Conservation (phyloP, 1,139 yeast species). For the Yamadazyma diospyri region DNA sequence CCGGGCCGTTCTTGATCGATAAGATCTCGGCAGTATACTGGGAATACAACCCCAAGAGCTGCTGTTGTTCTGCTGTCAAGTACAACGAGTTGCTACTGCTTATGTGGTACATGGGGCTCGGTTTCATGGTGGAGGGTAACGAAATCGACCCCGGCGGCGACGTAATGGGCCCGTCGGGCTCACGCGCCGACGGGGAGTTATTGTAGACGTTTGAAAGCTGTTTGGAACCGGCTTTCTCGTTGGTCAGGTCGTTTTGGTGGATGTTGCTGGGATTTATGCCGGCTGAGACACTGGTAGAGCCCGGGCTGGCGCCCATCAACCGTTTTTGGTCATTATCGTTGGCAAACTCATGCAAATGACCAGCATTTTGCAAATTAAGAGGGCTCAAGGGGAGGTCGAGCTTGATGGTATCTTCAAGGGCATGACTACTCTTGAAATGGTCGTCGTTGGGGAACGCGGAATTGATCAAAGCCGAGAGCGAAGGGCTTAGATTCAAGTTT, state of each 20-base stretch:
- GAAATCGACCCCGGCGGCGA: constrained; percentile 6
- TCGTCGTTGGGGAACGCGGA: constrained; percentile 40
- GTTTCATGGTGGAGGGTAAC: constrained; percentile 3
- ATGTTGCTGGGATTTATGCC: constrained; percentile 7
- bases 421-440: constrained; percentile 11
- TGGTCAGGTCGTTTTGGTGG: constrained; percentile 2
- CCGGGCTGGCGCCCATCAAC: constrained; percentile 2
- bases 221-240: neutral
- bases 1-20: constrained; percentile 60
- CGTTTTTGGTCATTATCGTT: constrained; percentile 2
- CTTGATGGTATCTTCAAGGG: constrained; percentile 12
- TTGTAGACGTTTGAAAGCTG: neutral
- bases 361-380: constrained; percentile 19
- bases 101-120: constrained; percentile 6
- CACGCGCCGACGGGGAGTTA: neutral
- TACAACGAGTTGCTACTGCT: constrained; percentile 5
- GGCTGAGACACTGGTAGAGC: neutral
- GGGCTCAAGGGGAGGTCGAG: constrained; percentile 33
- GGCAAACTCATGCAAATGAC: constrained; percentile 10
- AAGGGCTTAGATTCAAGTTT: constrained; percentile 34
- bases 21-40: constrained; percentile 58
- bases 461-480: constrained; percentile 42
- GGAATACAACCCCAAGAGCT: constrained; percentile 31
- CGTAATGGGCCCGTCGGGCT: neutral
- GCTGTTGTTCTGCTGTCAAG: constrained; percentile 27